Base-by-base conservation (phyloP, 768 basidiomycete genomes). In the Tylopilus subfusipes region DNA sequence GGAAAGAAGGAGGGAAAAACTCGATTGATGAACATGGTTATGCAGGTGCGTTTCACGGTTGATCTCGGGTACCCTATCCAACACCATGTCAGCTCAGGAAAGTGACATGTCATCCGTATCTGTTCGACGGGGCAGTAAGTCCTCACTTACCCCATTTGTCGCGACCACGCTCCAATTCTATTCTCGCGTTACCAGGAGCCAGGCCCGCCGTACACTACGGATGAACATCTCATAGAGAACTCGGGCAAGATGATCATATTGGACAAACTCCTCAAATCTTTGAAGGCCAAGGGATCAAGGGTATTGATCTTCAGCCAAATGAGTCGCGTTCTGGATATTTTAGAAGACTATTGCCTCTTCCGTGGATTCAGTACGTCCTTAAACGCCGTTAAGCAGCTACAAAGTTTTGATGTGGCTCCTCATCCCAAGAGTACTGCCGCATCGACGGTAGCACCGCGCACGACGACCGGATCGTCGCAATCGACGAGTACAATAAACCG, bases 1-100 rank as follows among this genome's bases (percentile, higher is more conserved):
- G 93, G 95, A 9, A 98, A 97, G 81, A 98, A 98, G 68, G 97
- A 99, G 69, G 96, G 96, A 52, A 99, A 98, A 76, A 98, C 95
- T 5, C 78, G 96, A 31, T 72, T 98, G 48, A 93, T 98, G 86
- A 99, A 98, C 68, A 94, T 99, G 80, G 97, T 98, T 56, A 98
- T 98, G 97, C 97, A 99, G 79, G 82, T 91, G 19, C n/a, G 75
- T 42, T 10, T 39, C 29, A 13, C 11, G 42, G 27, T 3, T 2
- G 18, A 27, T 48, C 22, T 11, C 25, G 10, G 13, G 14, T 14
- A 18, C 33, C 19, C 39, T 16, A 11, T 57, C 50, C 51, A 30
- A 63, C 8, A 48, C 36, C 44, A 11, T 9, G 2, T 49, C 9
- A 65, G 82, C 79, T 90, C 38, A 85, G 88, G 56, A 93, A 88